A percentile compares a stretch with the other conserved stretches of the same genome.
phyloP scores from a whole-genome alignment of 225 moss, liverwort and hornwort genomes.

The Straminergon stramineum region DNA sequence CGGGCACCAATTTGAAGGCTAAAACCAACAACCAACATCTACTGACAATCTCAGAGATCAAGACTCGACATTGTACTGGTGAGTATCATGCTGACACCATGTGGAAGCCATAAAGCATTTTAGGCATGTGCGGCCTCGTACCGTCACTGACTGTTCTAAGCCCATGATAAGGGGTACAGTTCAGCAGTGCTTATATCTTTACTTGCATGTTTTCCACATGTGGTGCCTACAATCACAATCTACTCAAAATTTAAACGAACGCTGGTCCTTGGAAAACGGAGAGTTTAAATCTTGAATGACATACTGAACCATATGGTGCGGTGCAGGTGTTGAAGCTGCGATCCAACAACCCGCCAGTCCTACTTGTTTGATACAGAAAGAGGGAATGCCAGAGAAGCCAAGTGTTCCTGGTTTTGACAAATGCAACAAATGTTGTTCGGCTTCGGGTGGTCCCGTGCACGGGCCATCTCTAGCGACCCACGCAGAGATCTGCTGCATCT shows the following conservation, averaged over 20 bases:
- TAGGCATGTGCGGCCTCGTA: background rate
- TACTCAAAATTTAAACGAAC: too few relatives aligned
- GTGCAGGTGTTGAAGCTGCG: background rate
- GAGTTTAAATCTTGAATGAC: background rate
- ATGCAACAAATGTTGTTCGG: constrained; percentile 11
- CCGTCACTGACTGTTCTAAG: background rate
- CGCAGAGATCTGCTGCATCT: constrained; percentile 27
- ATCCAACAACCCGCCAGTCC: background rate
- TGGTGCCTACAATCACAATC: background rate
- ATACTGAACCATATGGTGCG: background rate
- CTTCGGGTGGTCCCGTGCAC: background rate
- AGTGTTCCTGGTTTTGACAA: background rate
- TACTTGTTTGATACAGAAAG: background rate
- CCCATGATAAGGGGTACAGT: background rate
- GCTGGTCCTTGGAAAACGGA: too few relatives aligned
- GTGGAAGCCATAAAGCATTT: background rate
- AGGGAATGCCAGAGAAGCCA: constrained; percentile 17
- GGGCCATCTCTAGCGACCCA: constrained; percentile 16
- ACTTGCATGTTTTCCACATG: background rate
- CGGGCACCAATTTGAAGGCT: background rate
- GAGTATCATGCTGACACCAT: background rate
- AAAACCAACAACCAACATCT: background rate
- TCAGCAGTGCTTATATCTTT: background rate
- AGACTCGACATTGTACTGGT: background rate
- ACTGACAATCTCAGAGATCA: background rate